Percentiles rank a stretch among this genome's conserved stretches.
Evolutionary conservation across 108 stramenopile species (phyloP).

Genomic region (Fragilariopsis cylindrus): DNA sequence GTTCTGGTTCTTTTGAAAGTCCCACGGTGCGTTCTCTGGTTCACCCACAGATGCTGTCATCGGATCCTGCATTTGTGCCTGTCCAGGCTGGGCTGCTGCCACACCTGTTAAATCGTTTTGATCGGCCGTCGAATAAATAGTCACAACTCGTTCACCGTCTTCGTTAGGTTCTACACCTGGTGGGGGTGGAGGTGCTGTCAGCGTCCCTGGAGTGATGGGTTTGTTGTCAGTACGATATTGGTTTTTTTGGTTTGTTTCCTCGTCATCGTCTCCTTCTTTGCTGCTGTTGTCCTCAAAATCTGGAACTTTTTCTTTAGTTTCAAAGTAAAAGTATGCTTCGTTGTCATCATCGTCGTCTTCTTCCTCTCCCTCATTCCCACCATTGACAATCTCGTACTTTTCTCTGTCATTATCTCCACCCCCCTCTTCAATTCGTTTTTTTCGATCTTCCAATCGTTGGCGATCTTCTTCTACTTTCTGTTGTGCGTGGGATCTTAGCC

Average conservation of each 20-base stretch:
- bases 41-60: conserved; percentile 23
- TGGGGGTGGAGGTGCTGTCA: conserved; percentile 64
- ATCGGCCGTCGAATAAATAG: conserved; percentile 79
- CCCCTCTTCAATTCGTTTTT: conserved; percentile 57
- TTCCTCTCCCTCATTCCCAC: conserved; percentile 45
- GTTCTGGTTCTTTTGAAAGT: conserved; percentile 18
- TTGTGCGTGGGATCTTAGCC: conserved; percentile 60
- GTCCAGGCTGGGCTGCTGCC: conserved; percentile 47
- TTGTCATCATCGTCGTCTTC: conserved; percentile 27
- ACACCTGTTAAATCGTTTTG: conserved; percentile 82
- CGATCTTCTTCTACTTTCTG: conserved; percentile 55
- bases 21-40: conserved; percentile 43
- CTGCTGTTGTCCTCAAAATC: conserved; percentile 20
- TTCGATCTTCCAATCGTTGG: conserved; percentile 40
- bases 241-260: conserved; percentile 22
- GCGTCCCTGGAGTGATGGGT: conserved; percentile 15
- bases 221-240: conserved; percentile 5
- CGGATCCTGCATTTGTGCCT: conserved; percentile 14
- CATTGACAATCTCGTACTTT: conserved; percentile 44
- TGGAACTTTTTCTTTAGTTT: conserved; percentile 14
- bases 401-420: conserved; percentile 47
- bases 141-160: conserved; percentile 81
- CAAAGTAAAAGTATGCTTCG: conserved; percentile 12
- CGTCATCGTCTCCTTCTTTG: conserved; percentile 24
- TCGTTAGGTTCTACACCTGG: conserved; percentile 62